Conservation (phyloP, 2,329 filamentous ascomycete species). For the Ascochyta clinopodiicola region DNA sequence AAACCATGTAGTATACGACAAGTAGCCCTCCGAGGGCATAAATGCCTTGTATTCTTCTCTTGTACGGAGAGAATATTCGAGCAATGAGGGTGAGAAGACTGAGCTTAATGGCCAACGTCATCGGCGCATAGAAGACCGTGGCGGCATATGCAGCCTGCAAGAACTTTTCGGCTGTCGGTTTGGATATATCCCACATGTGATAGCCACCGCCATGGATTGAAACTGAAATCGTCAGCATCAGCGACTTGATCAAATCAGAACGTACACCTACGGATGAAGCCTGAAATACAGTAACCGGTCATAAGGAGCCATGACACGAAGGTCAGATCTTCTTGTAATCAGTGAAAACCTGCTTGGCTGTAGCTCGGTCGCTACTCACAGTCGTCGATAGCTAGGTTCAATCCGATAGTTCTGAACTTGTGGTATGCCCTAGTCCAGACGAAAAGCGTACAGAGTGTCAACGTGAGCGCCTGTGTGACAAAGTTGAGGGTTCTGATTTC, state of each 20-base stretch:
- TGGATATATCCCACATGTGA: slow-evolving; percentile 19
- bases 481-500: slow-evolving; percentile 18
- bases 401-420: slow-evolving; percentile 10
- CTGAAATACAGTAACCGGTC: slow-evolving; percentile 16
- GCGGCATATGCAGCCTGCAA: slow-evolving; percentile 14
- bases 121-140: slow-evolving; percentile 28
- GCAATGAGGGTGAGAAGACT: slow-evolving; percentile 34
- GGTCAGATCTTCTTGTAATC: slow-evolving; percentile 8
- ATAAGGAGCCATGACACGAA: slow-evolving; percentile 14
- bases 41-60: slow-evolving; percentile 17
- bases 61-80: slow-evolving; percentile 27
- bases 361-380: slow-evolving; percentile 11
- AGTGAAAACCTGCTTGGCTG: not conserved
- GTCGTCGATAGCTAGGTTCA: slow-evolving; percentile 16
- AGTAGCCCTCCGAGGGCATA: slow-evolving; percentile 21
- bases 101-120: slow-evolving; percentile 29
- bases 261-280: slow-evolving; percentile 3
- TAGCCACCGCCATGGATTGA: slow-evolving; percentile 18
- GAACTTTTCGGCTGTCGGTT: slow-evolving; percentile 1
- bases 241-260: not conserved
- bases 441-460: slow-evolving; percentile 14
- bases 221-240: slow-evolving; percentile 2
- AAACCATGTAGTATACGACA: slow-evolving; percentile 13
- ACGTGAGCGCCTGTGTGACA: slow-evolving; percentile 16
- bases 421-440: slow-evolving; percentile 17